These are phyloP conservation scores for Epichloe gansuensis DNA, from an alignment of 2,329 filamentous ascomycete genomes.

Conservation along the genomic window DNA sequence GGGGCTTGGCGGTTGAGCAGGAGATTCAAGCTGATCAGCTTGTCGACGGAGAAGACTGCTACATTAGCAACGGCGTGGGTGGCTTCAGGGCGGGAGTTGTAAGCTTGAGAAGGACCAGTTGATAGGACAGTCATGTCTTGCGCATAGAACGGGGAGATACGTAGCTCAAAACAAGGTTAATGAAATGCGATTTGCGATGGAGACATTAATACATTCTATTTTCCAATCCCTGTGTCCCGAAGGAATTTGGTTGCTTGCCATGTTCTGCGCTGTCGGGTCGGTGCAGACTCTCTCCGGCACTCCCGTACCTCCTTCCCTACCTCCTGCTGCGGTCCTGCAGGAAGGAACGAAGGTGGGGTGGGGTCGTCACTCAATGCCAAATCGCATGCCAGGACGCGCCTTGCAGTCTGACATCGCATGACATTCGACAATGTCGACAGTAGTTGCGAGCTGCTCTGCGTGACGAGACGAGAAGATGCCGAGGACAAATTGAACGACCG, in stretches of 20 bases:
- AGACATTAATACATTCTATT: no score
- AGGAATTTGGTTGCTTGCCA: no score
- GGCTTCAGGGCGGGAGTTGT: constrained; percentile 54
- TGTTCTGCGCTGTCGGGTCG: no score
- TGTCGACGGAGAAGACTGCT: constrained; percentile 63
- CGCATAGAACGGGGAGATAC: neutral
- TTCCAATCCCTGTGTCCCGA: no score
- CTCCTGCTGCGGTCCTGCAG: neutral
- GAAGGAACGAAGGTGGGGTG: neutral
- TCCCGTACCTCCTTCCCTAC: no score
- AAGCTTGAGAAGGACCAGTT: constrained; percentile 10
- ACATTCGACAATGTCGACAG: neutral
- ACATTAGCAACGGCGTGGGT: constrained; percentile 78
- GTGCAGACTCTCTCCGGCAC: no score
- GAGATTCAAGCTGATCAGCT: constrained; percentile 48
- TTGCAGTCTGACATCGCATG: neutral
- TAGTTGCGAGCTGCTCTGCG: neutral
- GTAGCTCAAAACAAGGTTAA: neutral
- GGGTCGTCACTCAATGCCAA: neutral
- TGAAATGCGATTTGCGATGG: no score
- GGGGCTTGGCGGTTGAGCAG: constrained; percentile 53
- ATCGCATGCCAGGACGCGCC: neutral
- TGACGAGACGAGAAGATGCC: neutral
- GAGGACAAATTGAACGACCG: neutral
- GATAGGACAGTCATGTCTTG: neutral